Conservation (phyloP, 2,329 filamentous ascomycete genomes). For the Aspergillus cejpii region DNA sequence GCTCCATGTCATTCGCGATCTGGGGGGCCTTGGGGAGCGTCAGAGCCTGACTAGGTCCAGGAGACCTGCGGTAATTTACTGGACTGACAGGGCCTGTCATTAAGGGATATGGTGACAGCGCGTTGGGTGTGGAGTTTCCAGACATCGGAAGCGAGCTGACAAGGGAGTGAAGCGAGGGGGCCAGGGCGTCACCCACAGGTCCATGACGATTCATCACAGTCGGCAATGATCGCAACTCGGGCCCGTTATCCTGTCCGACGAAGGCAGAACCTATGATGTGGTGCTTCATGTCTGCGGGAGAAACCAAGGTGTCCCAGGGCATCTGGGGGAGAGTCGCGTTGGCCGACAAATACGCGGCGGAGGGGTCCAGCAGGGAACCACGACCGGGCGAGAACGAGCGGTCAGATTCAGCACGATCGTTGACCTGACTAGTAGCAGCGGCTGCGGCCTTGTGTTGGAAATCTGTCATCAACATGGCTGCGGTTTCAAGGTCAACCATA, state of each 20-base stretch:
- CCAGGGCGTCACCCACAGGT: slow-evolving; percentile 53
- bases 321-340: slow-evolving; percentile 78
- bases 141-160: slow-evolving; percentile 65
- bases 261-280: slow-evolving; percentile 64
- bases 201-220: slow-evolving; percentile 61
- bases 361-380: slow-evolving; percentile 66
- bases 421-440: slow-evolving; percentile 46
- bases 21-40: slow-evolving; percentile 68
- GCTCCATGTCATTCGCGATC: slow-evolving; percentile 75
- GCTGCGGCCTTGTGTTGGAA: slow-evolving; percentile 93
- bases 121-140: slow-evolving; percentile 62
- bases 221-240: slow-evolving; percentile 57
- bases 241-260: slow-evolving; percentile 57
- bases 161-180: slow-evolving; percentile 63
- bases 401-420: slow-evolving; percentile 43
- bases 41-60: slow-evolving; percentile 59
- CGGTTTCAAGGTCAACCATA: slow-evolving; percentile 92
- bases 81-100: slow-evolving; percentile 63
- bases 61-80: slow-evolving; percentile 63
- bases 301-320: slow-evolving; percentile 85
- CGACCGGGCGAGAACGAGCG: slow-evolving; percentile 68
- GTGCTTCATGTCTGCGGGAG: slow-evolving; percentile 65
- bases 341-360: slow-evolving; percentile 68
- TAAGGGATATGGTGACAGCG: slow-evolving; percentile 64
- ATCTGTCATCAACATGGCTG: slow-evolving; percentile 97